Base-by-base conservation (phyloP, 495 filamentous ascomycete genomes). In the Aspergillus incahuasiensis region DNA sequence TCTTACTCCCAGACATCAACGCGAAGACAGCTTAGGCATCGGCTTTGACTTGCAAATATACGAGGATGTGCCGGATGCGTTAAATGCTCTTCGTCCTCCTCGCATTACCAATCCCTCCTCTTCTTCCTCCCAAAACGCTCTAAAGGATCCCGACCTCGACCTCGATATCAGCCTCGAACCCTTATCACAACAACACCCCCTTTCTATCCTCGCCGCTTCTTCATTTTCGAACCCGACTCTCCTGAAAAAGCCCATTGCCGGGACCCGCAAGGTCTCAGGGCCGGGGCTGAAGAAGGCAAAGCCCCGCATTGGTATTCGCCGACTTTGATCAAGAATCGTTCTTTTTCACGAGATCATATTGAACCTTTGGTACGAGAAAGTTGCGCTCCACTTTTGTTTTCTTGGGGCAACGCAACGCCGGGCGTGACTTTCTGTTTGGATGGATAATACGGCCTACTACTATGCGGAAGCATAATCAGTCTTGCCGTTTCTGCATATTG, bases 241-340 rank as follows among this genome's bases (percentile, higher is more conserved):
- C 25, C 61, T 40, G 19, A 12, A 32, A 42, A 68, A 67, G 45
- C 42, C 63, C 9, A 54, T 39, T 5, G 30, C 47, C n/a, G 61
- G 61, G 9, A 40, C 43, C 11, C 62, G 68, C 32, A 76, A 71
- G 51, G 63, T 63, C 12, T 66, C 66, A 9, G 45, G 16, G 16
- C 52, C 49, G 8, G 28, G 50, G 15, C 25, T 30, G 8, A 53
- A 62, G n/a, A 74, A 71, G 50, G 28, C 61, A 12, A 75, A 74
- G 55, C 66, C 74, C 0, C 67, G 74, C 7, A 68, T 73, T 48
- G 74, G 74, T 1, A 58, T 77, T 20, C 71, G 74, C 24, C 64
- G 74, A 20, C 57, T 77, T 19, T 76, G 53, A 70, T n/a, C n/a
- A n/a, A n/a, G n/a, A n/a, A n/a, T n/a, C n/a, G n/a, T n/a, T n/a